Evolutionary conservation across 2,329 filamentous ascomycete genomes (phyloP).

Genomic region (Aspergillus aculeatinus): DNA sequence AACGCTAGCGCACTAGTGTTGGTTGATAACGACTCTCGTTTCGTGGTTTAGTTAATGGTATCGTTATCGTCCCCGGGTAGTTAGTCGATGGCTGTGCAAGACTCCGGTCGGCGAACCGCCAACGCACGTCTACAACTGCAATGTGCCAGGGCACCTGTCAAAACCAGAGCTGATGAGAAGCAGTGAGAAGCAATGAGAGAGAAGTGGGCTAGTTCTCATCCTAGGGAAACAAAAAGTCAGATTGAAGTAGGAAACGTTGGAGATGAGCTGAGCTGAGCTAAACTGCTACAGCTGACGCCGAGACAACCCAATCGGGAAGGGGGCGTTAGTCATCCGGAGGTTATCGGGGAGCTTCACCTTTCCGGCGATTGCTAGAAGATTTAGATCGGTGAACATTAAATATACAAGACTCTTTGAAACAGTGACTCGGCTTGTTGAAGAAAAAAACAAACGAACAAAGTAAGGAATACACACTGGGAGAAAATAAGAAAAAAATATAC

Average conservation of each 20-base stretch:
- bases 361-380: background rate
- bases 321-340: background rate
- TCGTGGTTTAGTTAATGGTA: background rate
- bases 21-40: background rate
- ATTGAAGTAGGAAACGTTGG: background rate
- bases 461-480: background rate
- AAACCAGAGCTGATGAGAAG: background rate
- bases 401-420: background rate
- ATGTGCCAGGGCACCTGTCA: background rate
- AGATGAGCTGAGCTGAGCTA: background rate
- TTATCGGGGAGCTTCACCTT: background rate
- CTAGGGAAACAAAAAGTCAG: background rate
- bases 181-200: background rate
- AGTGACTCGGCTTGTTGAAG: background rate
- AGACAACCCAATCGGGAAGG: background rate
- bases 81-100: background rate
- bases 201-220: background rate
- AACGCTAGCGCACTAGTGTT: constrained; percentile 4
- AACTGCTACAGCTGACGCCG: background rate
- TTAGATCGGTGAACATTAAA: background rate
- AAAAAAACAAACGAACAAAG: background rate
- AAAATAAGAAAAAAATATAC: background rate
- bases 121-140: background rate
- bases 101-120: background rate
- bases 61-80: background rate